Percentiles rank a stretch among this genome's conserved stretches.
Conservation (phyloP, 495 filamentous ascomycete genomes). For the Neurospora discreta region DNA sequence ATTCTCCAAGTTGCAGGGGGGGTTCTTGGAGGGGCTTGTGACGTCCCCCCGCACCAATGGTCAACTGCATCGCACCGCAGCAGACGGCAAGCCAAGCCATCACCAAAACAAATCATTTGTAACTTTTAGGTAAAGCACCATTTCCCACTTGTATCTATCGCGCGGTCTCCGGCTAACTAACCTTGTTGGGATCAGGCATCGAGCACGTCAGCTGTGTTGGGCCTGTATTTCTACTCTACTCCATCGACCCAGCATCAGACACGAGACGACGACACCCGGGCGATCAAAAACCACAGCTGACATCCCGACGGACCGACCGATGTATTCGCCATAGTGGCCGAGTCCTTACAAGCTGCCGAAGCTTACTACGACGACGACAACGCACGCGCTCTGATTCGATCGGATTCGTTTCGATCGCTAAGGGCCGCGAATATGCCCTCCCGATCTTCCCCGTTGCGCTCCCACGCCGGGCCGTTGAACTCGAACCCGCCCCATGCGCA, state of each 20-base stretch:
- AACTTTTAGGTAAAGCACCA: not conserved
- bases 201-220: not conserved
- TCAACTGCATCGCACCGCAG: not conserved
- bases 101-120: not conserved
- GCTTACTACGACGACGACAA: not conserved
- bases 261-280: not conserved
- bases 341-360: not conserved
- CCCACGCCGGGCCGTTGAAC: not conserved
- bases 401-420: not conserved
- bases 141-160: not conserved
- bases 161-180: not conserved
- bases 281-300: not conserved
- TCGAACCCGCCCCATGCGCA: not conserved
- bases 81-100: not conserved
- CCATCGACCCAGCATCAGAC: too few species aligned
- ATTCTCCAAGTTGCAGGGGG: not conserved
- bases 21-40: not conserved
- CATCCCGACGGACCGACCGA: not conserved
- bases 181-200: not conserved
- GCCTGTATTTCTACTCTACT: not conserved
- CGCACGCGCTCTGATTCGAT: not conserved
- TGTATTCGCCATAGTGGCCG: not conserved
- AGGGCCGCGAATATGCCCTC: constrained; percentile 6
- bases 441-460: not conserved
- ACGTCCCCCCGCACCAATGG: not conserved